Evolutionary conservation across 345 rosid genomes (phyloP).

Genomic region (Eucalyptus pumila): DNA sequence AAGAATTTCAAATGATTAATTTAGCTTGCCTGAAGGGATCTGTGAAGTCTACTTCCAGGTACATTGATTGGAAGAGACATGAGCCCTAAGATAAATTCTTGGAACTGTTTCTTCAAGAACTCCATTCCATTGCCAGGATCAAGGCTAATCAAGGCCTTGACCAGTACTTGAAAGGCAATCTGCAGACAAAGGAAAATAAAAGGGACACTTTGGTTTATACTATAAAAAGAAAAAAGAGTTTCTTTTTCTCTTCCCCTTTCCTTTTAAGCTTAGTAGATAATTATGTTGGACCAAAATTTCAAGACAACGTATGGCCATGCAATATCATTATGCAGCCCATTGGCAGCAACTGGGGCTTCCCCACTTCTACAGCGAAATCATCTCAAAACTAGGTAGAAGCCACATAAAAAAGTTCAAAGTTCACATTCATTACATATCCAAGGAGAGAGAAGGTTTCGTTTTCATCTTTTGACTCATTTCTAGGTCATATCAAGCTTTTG

Average conservation of each 20-base stretch:
- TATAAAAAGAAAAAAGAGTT: neutral
- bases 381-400: slow-evolving; percentile 9
- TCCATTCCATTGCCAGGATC: slow-evolving; percentile 77
- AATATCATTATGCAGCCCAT: slow-evolving; percentile 30
- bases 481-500: neutral
- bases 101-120: slow-evolving; percentile 58
- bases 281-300: slow-evolving; percentile 11
- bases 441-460: neutral
- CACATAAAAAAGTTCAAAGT: slow-evolving; percentile 6
- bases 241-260: neutral
- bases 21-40: slow-evolving; percentile 69
- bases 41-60: slow-evolving; percentile 83
- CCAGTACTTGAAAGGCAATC: slow-evolving; percentile 90
- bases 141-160: slow-evolving; percentile 81
- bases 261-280: slow-evolving; percentile 4
- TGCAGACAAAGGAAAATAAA: slow-evolving; percentile 8
- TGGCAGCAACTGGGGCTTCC: neutral
- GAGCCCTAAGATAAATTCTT: slow-evolving; percentile 74
- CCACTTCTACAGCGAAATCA: neutral
- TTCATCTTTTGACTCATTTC: neutral
- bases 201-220: neutral
- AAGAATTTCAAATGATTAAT: neutral
- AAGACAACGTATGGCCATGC: slow-evolving; percentile 22
- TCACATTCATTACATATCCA: slow-evolving; percentile 1
- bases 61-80: slow-evolving; percentile 83